Evolutionary conservation across 1,284 basidiomycete genomes (phyloP).

Genomic region (Pseudozyma pruni): DNA sequence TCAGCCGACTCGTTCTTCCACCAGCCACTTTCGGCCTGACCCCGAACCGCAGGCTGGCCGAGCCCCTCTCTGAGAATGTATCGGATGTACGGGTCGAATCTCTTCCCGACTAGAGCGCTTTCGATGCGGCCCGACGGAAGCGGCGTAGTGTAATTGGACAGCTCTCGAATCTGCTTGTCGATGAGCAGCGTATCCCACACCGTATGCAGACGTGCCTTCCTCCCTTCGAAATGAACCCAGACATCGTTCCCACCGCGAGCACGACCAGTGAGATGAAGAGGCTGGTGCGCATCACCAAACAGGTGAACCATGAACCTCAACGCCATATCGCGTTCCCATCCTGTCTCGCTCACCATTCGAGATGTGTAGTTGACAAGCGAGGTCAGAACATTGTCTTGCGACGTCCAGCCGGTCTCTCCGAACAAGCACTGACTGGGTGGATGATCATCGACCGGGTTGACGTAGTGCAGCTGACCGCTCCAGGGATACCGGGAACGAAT

Average conservation of each 20-base stretch:
- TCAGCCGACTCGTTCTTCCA: constrained; percentile 35
- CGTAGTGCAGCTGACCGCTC: constrained; percentile 77
- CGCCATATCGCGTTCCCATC: constrained; percentile 71
- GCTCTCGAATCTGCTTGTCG: constrained; percentile 79
- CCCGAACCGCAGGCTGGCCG: constrained; percentile 37
- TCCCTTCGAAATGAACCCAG: constrained; percentile 65
- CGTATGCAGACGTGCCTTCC: constrained; percentile 75
- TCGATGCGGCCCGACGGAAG: constrained; percentile 77
- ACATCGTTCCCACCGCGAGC: constrained; percentile 83
- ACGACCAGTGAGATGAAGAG: constrained; percentile 85
- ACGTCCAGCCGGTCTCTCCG: constrained; percentile 80
- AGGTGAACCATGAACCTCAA: constrained; percentile 91
- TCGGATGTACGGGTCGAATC: constrained; percentile 88
- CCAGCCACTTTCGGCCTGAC: constrained; percentile 24
- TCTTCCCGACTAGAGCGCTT: constrained; percentile 77
- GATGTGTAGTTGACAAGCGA: constrained; percentile 62
- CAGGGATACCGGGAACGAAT: constrained; percentile 64
- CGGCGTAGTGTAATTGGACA: constrained; percentile 79
- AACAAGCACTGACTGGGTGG: constrained; percentile 81
- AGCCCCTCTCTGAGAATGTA: constrained; percentile 84
- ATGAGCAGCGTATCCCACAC: constrained; percentile 87
- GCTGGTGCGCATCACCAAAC: constrained; percentile 89
- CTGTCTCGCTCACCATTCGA: constrained; percentile 36
- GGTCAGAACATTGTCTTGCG: constrained; percentile 36
- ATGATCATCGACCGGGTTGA: constrained; percentile 79